Evolutionary conservation across 1,139 yeast species (phyloP), one percentile per base, ranked within the genome.

Genomic region (Debaryomyces subglobosus): DNA sequence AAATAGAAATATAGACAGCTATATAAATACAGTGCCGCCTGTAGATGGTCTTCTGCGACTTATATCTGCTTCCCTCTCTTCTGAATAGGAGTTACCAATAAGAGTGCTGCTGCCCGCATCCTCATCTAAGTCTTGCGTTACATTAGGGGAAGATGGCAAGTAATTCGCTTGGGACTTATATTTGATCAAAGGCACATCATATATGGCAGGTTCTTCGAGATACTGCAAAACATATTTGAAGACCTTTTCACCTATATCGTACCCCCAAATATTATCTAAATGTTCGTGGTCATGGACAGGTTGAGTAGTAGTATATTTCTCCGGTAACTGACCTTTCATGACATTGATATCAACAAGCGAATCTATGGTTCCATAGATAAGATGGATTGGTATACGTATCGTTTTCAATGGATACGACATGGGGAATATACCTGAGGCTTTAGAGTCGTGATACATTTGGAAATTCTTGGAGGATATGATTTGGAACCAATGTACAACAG

Each of bases 401-500:
- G 85, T 87, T 49, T 68, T 65, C 44, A 76, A 65, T 0, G 84
- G 79, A 54, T 81, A 78, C 43, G 70, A 64, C 23, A 72, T 62
- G 1, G 80, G 74, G 25, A 59, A 60, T 38, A 66, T 53, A 23
- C 83, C 81, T 32, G 76, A 66, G 3, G 64, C 54, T 40, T 57
- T 65, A 16, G 63, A 50, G 51, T 89, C 96, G 59, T 86, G 92
- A 67, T 84, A 92, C 96, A 92, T 86, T 65, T 90, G 96, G 64
- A 92, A 91, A 46, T 82, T 81, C 39, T 82, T 83, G n/a, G 89
- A 77, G 41, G 88, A 75, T 53, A 92, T 87, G 49, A 92, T 90
- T 68, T 92, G 98, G 64, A 92, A 92, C 98, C 98, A 92, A 68
- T 92, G 98, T 32, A 91, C 97, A 43, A 90, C 94, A 21, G 89